Evolutionary conservation across 768 basidiomycete species (phyloP).

Genomic region (Amanita brunnescens): DNA sequence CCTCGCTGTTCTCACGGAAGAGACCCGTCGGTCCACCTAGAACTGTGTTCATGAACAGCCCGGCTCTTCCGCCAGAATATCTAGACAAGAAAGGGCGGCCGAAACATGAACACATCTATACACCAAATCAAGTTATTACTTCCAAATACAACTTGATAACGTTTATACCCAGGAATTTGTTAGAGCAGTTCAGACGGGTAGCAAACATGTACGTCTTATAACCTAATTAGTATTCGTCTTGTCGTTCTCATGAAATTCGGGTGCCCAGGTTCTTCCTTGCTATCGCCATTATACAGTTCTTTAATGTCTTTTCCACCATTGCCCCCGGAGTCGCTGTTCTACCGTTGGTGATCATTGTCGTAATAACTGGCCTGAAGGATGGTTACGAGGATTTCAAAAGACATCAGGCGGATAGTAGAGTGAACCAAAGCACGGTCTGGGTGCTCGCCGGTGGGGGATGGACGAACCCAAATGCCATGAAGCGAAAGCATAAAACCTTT

Average conservation of each 20-base stretch:
- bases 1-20: conserved; percentile 48
- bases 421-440: conserved; percentile 63
- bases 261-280: conserved; percentile 59
- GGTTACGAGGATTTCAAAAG: conserved; percentile 96
- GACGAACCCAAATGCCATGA: conserved; percentile 57
- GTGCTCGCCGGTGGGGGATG: conserved; percentile 55
- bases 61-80: conserved; percentile 43
- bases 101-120: conserved; percentile 43
- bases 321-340: conserved; percentile 84
- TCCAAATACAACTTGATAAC: conserved; percentile 75
- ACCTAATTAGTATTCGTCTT: neutral
- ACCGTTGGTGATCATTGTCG: conserved; percentile 76
- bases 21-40: conserved; percentile 46
- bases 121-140: conserved; percentile 73
- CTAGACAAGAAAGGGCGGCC: conserved; percentile 51
- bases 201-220: conserved; percentile 67
- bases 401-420: conserved; percentile 81
- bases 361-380: conserved; percentile 84
- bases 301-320: conserved; percentile 85
- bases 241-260: neutral
- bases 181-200: conserved; percentile 83
- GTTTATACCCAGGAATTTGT: conserved; percentile 83
- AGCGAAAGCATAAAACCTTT: conserved; percentile 68
- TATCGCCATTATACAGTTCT: conserved; percentile 96
- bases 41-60: conserved; percentile 54